phyloP scores from a whole-genome alignment of 2,329 filamentous ascomycete genomes.

The Fusarium denticulatum region DNA sequence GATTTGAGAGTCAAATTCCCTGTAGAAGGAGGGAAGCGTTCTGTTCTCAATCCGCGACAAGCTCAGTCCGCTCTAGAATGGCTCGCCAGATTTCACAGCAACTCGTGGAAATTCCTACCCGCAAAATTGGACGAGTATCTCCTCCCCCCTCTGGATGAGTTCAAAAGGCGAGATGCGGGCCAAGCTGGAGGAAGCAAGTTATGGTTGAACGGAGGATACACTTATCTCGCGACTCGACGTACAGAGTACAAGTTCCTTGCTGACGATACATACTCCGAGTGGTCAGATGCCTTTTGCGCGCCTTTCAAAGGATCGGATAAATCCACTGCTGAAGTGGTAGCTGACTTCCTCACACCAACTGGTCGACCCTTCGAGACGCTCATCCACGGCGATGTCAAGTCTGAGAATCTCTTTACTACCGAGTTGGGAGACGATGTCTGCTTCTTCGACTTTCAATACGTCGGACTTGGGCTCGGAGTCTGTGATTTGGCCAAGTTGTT shows the following conservation, averaged over 20 bases:
- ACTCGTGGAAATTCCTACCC: constrained; percentile 56
- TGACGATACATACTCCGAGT: constrained; percentile 61
- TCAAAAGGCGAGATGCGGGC: constrained; percentile 39
- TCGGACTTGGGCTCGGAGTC: constrained; percentile 70
- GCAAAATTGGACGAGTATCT: constrained; percentile 51
- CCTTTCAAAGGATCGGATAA: constrained; percentile 32
- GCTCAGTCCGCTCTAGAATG: constrained; percentile 67
- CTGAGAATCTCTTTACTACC: constrained; percentile 72
- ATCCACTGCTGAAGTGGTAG: constrained; percentile 63
- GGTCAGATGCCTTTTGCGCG: constrained; percentile 61
- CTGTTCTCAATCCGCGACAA: constrained; percentile 57
- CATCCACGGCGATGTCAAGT: constrained; percentile 76
- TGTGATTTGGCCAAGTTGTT: constrained; percentile 75
- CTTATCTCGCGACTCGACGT: constrained; percentile 71
- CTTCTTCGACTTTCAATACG: constrained; percentile 77
- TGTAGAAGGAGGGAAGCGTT: constrained; percentile 64
- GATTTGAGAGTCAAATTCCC: constrained; percentile 66
- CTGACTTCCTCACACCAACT: constrained; percentile 59
- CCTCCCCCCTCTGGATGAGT: constrained; percentile 66
- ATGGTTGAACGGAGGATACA: constrained; percentile 76
- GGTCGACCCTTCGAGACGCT: constrained; percentile 62
- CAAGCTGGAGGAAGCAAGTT: constrained; percentile 44
- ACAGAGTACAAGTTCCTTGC: constrained; percentile 63
- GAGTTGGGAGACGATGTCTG: constrained; percentile 60
- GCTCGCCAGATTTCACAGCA: constrained; percentile 69